phyloP scores from a whole-genome alignment of 2,329 filamentous ascomycete species.

The Diaporthe longicolla region DNA sequence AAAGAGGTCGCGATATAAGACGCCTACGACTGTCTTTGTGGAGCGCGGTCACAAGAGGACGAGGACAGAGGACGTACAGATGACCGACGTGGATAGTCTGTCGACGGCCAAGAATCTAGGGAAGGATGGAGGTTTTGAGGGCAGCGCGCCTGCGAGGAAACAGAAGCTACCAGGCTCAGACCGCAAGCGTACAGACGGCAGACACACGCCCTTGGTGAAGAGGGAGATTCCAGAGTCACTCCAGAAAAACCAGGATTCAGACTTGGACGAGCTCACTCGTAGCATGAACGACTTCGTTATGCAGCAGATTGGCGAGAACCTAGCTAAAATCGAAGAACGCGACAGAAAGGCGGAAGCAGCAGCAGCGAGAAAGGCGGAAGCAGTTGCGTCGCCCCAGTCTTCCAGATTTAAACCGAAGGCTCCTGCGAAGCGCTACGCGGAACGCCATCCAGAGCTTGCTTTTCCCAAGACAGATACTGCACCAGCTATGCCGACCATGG shows the following conservation, averaged over 20 bases:
- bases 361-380: constrained; percentile 43
- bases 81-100: constrained; percentile 28
- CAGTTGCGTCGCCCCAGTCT: constrained; percentile 44
- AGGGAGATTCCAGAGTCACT: constrained; percentile 51
- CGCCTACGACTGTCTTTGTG: constrained; percentile 66
- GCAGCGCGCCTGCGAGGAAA: constrained; percentile 47
- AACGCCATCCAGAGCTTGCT: constrained; percentile 65
- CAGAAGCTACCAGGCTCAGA: constrained; percentile 54
- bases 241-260: constrained; percentile 54
- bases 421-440: constrained; percentile 67
- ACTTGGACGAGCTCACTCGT: constrained; percentile 65
- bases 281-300: constrained; percentile 73
- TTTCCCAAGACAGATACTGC: constrained; percentile 42
- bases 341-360: constrained; percentile 27
- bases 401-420: constrained; percentile 70
- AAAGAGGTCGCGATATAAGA: constrained; percentile 57
- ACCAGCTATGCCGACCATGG: constrained; percentile 37
- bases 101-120: background rate
- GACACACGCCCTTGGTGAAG: constrained; percentile 44
- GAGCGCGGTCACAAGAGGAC: constrained; percentile 61
- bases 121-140: constrained; percentile 45
- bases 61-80: constrained; percentile 39
- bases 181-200: constrained; percentile 41
- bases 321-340: constrained; percentile 62
- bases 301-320: constrained; percentile 68